Evolutionary conservation across 305 asterid genomes (phyloP).

Genomic region (Rubia tinctorum): DNA sequence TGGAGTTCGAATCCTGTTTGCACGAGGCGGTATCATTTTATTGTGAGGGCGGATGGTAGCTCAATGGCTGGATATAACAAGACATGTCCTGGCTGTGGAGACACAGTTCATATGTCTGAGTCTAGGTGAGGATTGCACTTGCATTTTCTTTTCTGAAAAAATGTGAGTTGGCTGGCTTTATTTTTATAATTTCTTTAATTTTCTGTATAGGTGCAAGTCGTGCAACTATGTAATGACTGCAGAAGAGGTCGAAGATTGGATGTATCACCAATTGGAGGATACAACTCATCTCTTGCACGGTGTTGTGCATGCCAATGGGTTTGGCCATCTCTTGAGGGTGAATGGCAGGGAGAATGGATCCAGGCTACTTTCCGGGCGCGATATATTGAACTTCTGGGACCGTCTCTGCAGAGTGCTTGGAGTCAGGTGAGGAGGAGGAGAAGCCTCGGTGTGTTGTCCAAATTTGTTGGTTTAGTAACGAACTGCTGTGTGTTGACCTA

Average conservation of each 20-base stretch:
- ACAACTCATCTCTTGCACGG: slow-evolving; percentile 88
- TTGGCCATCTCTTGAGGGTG: slow-evolving; percentile 92
- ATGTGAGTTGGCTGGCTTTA: background rate
- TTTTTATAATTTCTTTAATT: background rate
- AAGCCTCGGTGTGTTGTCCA: background rate
- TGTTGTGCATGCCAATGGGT: slow-evolving; percentile 82
- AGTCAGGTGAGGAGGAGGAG: slow-evolving; percentile 50
- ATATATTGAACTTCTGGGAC: slow-evolving; percentile 90
- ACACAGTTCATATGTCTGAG: slow-evolving; percentile 59
- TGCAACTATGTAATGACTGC: slow-evolving; percentile 78
- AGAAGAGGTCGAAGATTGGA: slow-evolving; percentile 94
- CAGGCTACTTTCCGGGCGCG: slow-evolving; percentile 67
- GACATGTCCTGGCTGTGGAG: slow-evolving; percentile 83
- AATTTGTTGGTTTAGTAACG: background rate
- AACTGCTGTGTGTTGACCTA: background rate
- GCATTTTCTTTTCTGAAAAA: background rate
- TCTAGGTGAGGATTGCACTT: slow-evolving; percentile 45
- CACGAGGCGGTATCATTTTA: slow-evolving; percentile 87
- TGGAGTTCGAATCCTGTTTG: slow-evolving; percentile 96
- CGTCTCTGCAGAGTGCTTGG: slow-evolving; percentile 80
- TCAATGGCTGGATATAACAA: slow-evolving; percentile 69
- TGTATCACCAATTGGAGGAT: slow-evolving; percentile 81
- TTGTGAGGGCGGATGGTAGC: slow-evolving; percentile 84
- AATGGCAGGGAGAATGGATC: slow-evolving; percentile 99
- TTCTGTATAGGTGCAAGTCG: slow-evolving; percentile 62